These are phyloP conservation scores for Ophiostoma ips DNA, from an alignment of 2,329 filamentous ascomycete genomes.

Conservation along the genomic window DNA sequence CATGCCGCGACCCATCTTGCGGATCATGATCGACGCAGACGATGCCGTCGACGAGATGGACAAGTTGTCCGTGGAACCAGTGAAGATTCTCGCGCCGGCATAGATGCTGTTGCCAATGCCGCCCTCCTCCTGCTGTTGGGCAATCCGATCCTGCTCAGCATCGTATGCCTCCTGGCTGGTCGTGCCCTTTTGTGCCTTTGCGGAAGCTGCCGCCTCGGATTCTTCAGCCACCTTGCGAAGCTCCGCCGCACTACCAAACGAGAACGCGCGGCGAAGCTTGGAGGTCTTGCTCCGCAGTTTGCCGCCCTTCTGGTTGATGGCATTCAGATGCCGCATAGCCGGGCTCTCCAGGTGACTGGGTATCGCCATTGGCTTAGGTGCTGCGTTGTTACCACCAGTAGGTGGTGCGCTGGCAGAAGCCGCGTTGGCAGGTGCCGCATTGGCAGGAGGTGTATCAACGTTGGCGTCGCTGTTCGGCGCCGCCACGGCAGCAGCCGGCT, in stretches of 20 bases:
- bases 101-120: constrained; percentile 93
- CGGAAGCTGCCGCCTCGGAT: constrained; percentile 29
- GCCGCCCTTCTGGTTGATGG: constrained; percentile 69
- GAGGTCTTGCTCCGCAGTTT: constrained; percentile 76
- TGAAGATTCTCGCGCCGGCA: constrained; percentile 70
- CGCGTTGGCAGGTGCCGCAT: background rate
- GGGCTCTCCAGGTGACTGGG: constrained; percentile 41
- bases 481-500: background rate
- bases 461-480: background rate
- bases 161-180: constrained; percentile 53
- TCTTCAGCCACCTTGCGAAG: constrained; percentile 57
- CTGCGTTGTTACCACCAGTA: background rate
- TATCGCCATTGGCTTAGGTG: constrained; percentile 9
- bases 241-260: constrained; percentile 90
- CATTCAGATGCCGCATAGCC: constrained; percentile 71
- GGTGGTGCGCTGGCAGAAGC: background rate
- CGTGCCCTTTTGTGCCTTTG: constrained; percentile 46
- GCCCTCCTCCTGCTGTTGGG: constrained; percentile 78
- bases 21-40: constrained; percentile 83
- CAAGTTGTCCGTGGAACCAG: constrained; percentile 85
- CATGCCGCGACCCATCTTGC: constrained; percentile 98
- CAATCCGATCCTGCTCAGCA: constrained; percentile 82
- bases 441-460: background rate
- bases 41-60: constrained; percentile 84
- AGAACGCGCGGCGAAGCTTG: constrained; percentile 78